Evolutionary conservation across 345 rosid species (phyloP), one percentile per base, ranked within the genome.

Genomic region (Salix purpurea): DNA sequence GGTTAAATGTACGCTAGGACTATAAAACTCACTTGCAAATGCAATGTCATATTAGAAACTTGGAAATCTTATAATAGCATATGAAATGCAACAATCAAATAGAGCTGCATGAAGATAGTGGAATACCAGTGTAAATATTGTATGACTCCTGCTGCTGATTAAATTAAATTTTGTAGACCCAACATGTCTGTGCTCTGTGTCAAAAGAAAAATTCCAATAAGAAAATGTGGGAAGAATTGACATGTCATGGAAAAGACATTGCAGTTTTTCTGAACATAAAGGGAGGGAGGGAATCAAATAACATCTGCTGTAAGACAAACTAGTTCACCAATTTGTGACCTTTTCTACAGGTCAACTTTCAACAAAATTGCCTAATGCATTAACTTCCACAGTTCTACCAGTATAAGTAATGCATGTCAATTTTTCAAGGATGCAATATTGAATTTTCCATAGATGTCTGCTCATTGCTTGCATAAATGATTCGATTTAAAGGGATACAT

Each of bases 91-190:
- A 32, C 18, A 74, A 66, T 40, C 28, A 76, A 79, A 64, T 46
- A 79, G 39, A 60, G 42, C 26, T 72, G 70, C 72, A 48, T 32
- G 64, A 74, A 78, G 76, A 30, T 70, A 76, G 67, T 15, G 83
- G 67, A 74, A 70, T 93, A 96, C 99, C 96, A 96, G 86, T n/a
- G 98, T 96, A 83, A 96, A 96, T 83, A 96, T 92, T 69, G 99
- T 93, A 86, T 96, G 99, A 88, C 99, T 94, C 83, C 99, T 85
- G 90, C 99, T 96, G 94, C 99, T 96, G 56, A 87, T 95, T 80
- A 96, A 79, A 87, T 96, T 96, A 85, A 93, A 96, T 80, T 90
- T 96, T 72, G 99, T 96, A 72, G 99, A 96, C 56, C 99, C 98
- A 83, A 96, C 95, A 76, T 96, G 99, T 52, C 99, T 90, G 84